Base-by-base conservation (phyloP, 345 rosid genomes). In the Physaria fendleri region DNA sequence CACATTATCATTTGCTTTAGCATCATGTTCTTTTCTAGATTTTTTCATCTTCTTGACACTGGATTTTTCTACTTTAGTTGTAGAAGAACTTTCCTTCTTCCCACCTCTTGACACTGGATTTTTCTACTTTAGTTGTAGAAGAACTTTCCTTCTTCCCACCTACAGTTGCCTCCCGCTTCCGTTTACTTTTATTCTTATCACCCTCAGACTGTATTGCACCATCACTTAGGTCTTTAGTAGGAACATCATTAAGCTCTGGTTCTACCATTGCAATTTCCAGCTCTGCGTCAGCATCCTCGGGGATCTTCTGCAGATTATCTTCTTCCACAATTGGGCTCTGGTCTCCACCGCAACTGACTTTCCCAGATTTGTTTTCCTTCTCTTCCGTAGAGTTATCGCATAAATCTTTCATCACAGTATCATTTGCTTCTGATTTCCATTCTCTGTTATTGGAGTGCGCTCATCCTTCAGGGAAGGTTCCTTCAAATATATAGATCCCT, bases 401-500 rank as follows among this genome's bases (percentile, higher is more conserved):
- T 1, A 22, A 0, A 67, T 50, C 66, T 51, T 68, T 37, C 55
- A 50, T 20, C 53, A 53, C 15, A 11, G 25, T 49, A 8, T 28
- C 72, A 7, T 42, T 62, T 56, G 24, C 72, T 46, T 70, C 68
- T 59, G 69, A 59, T 63, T 69, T 54, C 11, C 44, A 54, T 47
- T 54, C 33, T 51, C 73, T 33, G 56, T 34, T 24, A 14, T 61
- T 25, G 72, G 52, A 4, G 23, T 56, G 43, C 53, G 41, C 55
- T 77, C 71, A 16, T 65, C 69, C 39, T 68, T 56, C 21, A 66
- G 57, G 54, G 72, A 55, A 72, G 59, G 18, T 53, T 74, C 74
- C 5, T 72, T 82, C 11, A 65, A 60, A 82, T 62, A 82, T 56
- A 87, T 74, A 14, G 93, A 76, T 48, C 92, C 82, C 75, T 83